These are phyloP conservation scores for Lactifluus echinatus DNA, from an alignment of 768 basidiomycete species.

Conservation along the genomic window DNA sequence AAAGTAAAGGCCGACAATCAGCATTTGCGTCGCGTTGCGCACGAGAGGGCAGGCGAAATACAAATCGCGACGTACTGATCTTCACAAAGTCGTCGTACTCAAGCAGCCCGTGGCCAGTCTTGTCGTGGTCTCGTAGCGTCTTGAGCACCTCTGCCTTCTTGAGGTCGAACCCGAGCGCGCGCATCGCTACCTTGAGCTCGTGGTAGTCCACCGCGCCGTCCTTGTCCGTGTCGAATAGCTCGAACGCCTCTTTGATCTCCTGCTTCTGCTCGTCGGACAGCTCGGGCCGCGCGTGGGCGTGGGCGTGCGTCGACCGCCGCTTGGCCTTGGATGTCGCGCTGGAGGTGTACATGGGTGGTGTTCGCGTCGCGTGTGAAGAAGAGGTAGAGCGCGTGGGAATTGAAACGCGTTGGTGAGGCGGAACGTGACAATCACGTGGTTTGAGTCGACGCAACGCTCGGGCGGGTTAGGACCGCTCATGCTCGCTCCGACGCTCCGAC, in stretches of 20 bases:
- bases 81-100: conserved; percentile 90
- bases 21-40: too few relatives aligned
- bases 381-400: neutral
- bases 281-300: conserved; percentile 70
- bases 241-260: conserved; percentile 98
- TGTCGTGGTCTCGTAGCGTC: conserved; percentile 84
- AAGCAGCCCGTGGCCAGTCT: conserved; percentile 75
- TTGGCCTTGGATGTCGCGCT: conserved; percentile 66
- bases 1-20: too few relatives aligned
- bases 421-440: neutral
- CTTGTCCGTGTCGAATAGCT: conserved; percentile 98
- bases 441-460: too few relatives aligned
- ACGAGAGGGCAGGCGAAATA: neutral
- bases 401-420: conserved; percentile 5
- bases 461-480: too few relatives aligned
- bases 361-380: neutral
- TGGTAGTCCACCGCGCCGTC: conserved; percentile 96
- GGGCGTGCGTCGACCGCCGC: conserved; percentile 28
- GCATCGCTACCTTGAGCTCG: conserved; percentile 98
- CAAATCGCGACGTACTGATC: conserved; percentile 56
- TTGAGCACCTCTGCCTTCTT: conserved; percentile 99
- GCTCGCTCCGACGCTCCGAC: too few relatives aligned
- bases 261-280: conserved; percentile 85
- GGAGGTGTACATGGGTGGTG: conserved; percentile 43
- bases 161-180: conserved; percentile 93